Base-by-base conservation (phyloP, 768 basidiomycete species). In the Macrocybe gigantea region DNA sequence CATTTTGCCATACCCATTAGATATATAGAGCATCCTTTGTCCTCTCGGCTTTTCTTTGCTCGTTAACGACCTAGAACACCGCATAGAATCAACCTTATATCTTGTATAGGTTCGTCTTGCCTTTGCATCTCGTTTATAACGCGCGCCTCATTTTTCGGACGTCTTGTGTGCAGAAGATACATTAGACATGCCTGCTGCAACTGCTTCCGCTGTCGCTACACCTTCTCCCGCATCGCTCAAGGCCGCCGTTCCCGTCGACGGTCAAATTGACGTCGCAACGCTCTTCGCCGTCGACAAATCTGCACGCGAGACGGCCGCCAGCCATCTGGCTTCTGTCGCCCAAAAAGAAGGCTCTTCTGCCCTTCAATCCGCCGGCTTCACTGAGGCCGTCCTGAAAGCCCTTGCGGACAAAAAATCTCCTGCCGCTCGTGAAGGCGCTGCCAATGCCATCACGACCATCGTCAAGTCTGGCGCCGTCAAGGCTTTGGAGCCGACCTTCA, bases 371-470 rank as follows among this genome's bases (percentile, higher is more conserved):
- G 70, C 80, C 52, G 83, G 77, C 53, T 85, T 94, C 70, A 70
- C 69, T 34, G 84, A 83, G 47, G 86, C 89, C 58, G 67, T 81
- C 53, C 59, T 90, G 67, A 89, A 87, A 75, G 93, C 91, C 45
- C 82, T 96, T 54, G 75, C 74, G 68, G 92, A 96, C 83, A 98
- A 97, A 82, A 96, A 94, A 75, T 89, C 87, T 12, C 85, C 92
- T 45, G 87, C 85, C 53, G 80, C 87, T 54, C 92, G 94, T 64
- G 90, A 97, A 69, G 90, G 85, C 57, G 93, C 92, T 46, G 86
- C 85, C 44, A 69, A 75, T 63, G 80, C 86, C 63, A 70, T 96
- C 61, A 65, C 70, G 44, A 71, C 75, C 38, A 70, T 96, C 57
- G 74, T 80, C 55, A 76, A 78, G 62, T 73, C 80, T 50, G 88